phyloP scores from a whole-genome alignment of 306 rosid genomes.

The Acacia crassicarpa region DNA sequence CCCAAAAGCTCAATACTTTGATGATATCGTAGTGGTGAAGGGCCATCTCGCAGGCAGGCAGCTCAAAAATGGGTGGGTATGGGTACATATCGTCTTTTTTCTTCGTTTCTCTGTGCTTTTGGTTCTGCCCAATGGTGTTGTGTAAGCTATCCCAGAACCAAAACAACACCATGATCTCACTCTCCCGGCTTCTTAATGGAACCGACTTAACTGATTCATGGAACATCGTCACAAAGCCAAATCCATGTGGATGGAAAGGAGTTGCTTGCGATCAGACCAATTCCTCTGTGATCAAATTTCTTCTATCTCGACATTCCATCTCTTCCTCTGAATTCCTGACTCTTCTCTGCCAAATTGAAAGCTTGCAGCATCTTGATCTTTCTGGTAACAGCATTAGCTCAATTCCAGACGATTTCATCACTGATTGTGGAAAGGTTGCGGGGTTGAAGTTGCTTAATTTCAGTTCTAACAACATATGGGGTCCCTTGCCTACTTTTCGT shows the following conservation, averaged over 20 bases:
- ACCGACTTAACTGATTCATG: constrained; percentile 20
- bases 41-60: neutral
- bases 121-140: constrained; percentile 47
- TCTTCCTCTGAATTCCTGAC: constrained; percentile 48
- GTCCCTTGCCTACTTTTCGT: constrained; percentile 52
- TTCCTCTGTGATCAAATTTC: constrained; percentile 38
- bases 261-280: constrained; percentile 45
- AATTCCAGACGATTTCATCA: constrained; percentile 53
- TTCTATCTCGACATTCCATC: constrained; percentile 39
- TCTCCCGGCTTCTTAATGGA: constrained; percentile 25
- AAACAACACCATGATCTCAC: constrained; percentile 38
- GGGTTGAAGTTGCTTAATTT: constrained; percentile 56
- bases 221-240: constrained; percentile 28
- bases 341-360: constrained; percentile 52
- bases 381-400: constrained; percentile 39
- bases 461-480: constrained; percentile 41
- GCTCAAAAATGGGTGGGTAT: constrained; percentile 47
- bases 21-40: constrained; percentile 4
- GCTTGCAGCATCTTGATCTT: constrained; percentile 62
- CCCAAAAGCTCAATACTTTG: neutral
- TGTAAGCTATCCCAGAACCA: constrained; percentile 55
- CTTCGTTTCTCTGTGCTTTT: constrained; percentile 26
- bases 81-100: constrained; percentile 26
- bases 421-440: constrained; percentile 53
- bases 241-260: constrained; percentile 74